phyloP scores from a whole-genome alignment of 371 early-diverging fungal genomes.

The Apophysomyces elegans region DNA sequence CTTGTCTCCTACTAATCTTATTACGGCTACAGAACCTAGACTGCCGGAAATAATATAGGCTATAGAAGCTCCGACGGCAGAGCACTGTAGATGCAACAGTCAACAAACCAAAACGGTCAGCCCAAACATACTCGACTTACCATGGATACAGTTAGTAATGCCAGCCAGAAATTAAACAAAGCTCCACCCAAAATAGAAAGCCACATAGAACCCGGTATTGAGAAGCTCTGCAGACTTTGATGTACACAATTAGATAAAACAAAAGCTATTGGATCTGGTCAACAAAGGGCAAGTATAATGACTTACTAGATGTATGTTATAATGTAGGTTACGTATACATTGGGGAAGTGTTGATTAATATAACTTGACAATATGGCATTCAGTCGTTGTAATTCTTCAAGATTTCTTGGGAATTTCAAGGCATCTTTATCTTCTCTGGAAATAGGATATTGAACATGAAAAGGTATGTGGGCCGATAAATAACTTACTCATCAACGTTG shows the following conservation, averaged over 20 bases:
- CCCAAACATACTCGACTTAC: constrained; percentile 23
- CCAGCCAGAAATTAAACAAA: constrained; percentile 62
- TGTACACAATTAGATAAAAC: not conserved
- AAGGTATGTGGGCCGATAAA: not conserved
- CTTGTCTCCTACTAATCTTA: constrained; percentile 56
- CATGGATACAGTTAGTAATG: constrained; percentile 59
- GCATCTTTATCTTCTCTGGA: constrained; percentile 58
- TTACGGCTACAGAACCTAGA: constrained; percentile 58
- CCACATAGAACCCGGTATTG: constrained; percentile 75
- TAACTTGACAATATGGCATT: constrained; percentile 60
- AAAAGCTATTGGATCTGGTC: not conserved
- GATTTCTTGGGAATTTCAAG: constrained; percentile 59
- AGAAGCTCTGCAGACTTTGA: constrained; percentile 67
- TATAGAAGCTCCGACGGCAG: constrained; percentile 63
- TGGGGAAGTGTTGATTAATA: constrained; percentile 60
- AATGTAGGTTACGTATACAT: constrained; percentile 58
- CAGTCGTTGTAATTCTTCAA: constrained; percentile 58
- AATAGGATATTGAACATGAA: constrained; percentile 5
- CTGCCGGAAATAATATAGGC: constrained; percentile 61
- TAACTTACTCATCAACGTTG: constrained; percentile 42
- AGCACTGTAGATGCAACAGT: constrained; percentile 38
- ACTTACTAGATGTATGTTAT: constrained; percentile 66
- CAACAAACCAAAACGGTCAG: not conserved
- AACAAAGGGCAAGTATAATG: not conserved
- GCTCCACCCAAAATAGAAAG: constrained; percentile 68